phyloP scores from a whole-genome alignment of 129 eudicot genomes.

The Pseudognaphalium luteoalbum region DNA sequence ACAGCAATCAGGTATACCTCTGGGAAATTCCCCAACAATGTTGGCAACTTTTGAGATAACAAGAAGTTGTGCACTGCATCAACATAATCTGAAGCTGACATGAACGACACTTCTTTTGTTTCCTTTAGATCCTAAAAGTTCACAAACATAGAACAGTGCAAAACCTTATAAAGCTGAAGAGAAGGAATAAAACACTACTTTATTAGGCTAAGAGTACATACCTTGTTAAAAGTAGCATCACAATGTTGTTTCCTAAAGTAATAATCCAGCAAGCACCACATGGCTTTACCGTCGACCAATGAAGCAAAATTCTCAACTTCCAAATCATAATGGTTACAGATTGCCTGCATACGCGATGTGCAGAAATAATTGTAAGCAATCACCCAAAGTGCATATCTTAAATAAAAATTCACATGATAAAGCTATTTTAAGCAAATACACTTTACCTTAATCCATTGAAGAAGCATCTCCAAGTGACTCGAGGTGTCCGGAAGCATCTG shows the following conservation, averaged over 20 bases:
- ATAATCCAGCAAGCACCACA: slow-evolving; percentile 97
- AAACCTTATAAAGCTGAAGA: background rate
- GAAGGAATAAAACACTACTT: background rate
- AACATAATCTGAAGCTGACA: slow-evolving; percentile 71
- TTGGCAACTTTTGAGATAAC: slow-evolving; percentile 78
- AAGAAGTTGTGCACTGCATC: slow-evolving; percentile 97
- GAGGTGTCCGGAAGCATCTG: slow-evolving; percentile 48
- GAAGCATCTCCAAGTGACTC: slow-evolving; percentile 71
- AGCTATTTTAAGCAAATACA: slow-evolving; percentile 4
- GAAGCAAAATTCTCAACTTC: slow-evolving; percentile 67
- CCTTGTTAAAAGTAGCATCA: slow-evolving; percentile 48
- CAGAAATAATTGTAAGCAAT: background rate
- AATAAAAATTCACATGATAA: background rate
- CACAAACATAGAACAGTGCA: background rate
- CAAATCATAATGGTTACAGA: slow-evolving; percentile 60
- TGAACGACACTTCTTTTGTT: slow-evolving; percentile 55
- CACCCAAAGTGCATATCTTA: background rate
- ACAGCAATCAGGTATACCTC: slow-evolving; percentile 60
- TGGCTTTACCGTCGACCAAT: slow-evolving; percentile 87
- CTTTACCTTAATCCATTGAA: slow-evolving; percentile 84
- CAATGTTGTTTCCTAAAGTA: slow-evolving; percentile 74
- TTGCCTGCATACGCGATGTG: slow-evolving; percentile 50
- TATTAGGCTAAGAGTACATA: slow-evolving; percentile 21
- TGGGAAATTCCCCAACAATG: slow-evolving; percentile 85
- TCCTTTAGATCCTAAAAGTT: slow-evolving; percentile 45